These are phyloP conservation scores for Sporisorium exsertum DNA, from an alignment of 1,284 basidiomycete genomes.

Conservation along the genomic window DNA sequence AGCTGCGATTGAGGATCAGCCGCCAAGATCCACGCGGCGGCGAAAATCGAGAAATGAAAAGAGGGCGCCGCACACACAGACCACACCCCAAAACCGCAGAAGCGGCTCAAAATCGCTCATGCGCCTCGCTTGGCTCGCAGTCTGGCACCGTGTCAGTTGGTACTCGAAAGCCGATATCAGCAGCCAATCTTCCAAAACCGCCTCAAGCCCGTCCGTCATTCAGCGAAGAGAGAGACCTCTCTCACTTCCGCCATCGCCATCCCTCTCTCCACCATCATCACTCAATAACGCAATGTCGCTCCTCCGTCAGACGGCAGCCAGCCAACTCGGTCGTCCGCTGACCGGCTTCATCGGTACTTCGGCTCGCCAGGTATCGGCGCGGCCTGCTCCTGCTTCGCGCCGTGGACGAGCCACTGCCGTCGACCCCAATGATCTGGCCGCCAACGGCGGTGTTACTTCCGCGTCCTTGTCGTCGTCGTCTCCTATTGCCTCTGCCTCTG, in stretches of 20 bases:
- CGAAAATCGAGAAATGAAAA: neutral
- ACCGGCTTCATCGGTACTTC: conserved; percentile 24
- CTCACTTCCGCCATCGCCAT: neutral
- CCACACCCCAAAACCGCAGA: conserved; percentile 19
- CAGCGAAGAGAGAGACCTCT: too few species aligned
- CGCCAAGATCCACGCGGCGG: neutral
- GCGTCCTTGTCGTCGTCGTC: conserved; percentile 6
- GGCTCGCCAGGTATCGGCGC: conserved; percentile 20
- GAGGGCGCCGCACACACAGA: conserved; percentile 28
- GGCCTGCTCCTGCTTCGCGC: conserved; percentile 24
- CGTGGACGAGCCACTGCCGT: conserved; percentile 52
- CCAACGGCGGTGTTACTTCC: conserved; percentile 19
- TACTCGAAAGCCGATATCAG: conserved; percentile 8
- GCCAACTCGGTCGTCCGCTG: conserved; percentile 32
- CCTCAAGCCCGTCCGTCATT: neutral
- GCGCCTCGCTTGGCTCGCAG: neutral
- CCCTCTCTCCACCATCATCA: neutral
- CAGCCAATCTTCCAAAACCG: conserved; percentile 12
- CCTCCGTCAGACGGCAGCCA: conserved; percentile 32
- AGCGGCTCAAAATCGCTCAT: too few species aligned
- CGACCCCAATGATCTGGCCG: conserved; percentile 40
- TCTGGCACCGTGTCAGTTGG: neutral
- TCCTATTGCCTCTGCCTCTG: neutral
- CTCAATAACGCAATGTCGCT: conserved; percentile 32
- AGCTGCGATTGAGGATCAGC: neutral